Percentiles rank a stretch among this genome's conserved stretches.
Evolutionary conservation across 805 yeast genomes (phyloP).

Genomic region (Saturnispora ahearnii): DNA sequence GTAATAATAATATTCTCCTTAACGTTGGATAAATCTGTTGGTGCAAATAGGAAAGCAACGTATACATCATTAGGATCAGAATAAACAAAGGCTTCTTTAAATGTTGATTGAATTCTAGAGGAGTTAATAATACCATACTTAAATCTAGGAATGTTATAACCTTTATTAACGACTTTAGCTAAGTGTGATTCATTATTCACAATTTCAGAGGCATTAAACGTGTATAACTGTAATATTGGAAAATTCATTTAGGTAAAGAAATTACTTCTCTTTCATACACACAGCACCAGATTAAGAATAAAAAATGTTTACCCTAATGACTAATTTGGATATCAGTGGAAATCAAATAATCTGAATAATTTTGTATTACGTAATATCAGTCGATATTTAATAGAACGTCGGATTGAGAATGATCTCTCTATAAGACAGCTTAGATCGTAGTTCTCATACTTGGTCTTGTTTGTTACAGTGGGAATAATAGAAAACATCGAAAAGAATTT

Average conservation of each 20-base stretch:
- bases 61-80: neutral
- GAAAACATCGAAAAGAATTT: too few species aligned
- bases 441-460: too few species aligned
- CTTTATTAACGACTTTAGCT: conserved; percentile 35
- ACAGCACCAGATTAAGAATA: neutral
- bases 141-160: conserved; percentile 40
- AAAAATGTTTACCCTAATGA: too few species aligned
- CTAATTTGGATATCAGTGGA: too few species aligned
- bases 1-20: conserved; percentile 12
- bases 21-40: conserved; percentile 8
- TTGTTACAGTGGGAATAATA: too few species aligned
- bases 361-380: too few species aligned
- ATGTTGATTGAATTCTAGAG: conserved; percentile 31
- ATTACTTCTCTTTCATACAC: too few species aligned
- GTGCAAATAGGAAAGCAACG: neutral
- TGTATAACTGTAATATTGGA: conserved; percentile 6
- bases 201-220: conserved; percentile 6
- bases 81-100: conserved; percentile 21
- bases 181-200: conserved; percentile 17
- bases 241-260: neutral
- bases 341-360: too few species aligned
- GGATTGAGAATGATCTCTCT: too few species aligned
- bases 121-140: conserved; percentile 35
- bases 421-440: too few species aligned
- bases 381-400: too few species aligned